Evolutionary conservation across 768 basidiomycete genomes (phyloP).

Genomic region (Suillus subaureus): DNA sequence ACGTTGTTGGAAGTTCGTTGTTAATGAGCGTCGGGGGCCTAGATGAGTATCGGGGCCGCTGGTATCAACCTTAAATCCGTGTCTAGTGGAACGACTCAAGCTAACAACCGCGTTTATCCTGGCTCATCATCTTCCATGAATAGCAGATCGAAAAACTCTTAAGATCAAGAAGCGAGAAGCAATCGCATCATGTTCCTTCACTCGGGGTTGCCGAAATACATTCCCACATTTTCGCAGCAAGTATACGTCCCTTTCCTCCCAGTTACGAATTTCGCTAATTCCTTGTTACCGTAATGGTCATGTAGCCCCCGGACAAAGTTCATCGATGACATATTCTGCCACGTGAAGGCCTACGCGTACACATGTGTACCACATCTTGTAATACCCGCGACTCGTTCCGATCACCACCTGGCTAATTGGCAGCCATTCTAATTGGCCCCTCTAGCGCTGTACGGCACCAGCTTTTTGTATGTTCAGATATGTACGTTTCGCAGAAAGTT

Average conservation of each 20-base stretch:
- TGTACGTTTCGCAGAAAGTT: neutral
- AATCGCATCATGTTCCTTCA: neutral
- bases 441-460: neutral
- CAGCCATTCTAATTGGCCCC: neutral
- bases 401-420: neutral
- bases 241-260: constrained; percentile 1
- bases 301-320: neutral
- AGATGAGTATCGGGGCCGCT: neutral
- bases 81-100: neutral
- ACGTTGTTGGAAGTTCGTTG: neutral
- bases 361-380: neutral
- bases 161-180: neutral
- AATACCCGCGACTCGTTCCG: neutral
- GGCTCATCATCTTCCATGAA: neutral
- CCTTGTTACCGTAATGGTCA: neutral
- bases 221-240: neutral
- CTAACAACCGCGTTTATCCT: neutral
- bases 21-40: neutral
- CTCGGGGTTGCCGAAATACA: neutral
- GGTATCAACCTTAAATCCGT: neutral
- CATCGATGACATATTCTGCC: neutral
- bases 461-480: neutral
- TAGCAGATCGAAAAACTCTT: neutral
- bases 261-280: neutral
- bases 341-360: neutral